phyloP scores from a whole-genome alignment of 2,329 filamentous ascomycete genomes.

The Colletotrichum agaves region DNA sequence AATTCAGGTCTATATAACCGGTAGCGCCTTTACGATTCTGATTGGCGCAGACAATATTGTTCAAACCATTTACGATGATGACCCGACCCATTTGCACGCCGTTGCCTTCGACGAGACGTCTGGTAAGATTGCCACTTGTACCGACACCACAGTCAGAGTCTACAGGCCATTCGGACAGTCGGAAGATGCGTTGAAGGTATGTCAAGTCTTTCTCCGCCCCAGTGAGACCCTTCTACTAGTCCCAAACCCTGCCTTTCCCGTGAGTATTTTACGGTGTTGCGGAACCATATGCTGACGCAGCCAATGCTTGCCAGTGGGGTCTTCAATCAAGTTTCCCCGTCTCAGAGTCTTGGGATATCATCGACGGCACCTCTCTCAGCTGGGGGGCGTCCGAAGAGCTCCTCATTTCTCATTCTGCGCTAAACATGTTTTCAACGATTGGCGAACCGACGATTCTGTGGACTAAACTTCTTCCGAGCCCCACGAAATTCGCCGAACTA shows the following conservation, averaged over 20 bases:
- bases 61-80: conserved; percentile 91
- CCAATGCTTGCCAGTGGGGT: conserved; percentile 62
- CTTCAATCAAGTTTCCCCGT: conserved; percentile 71
- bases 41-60: conserved; percentile 78
- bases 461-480: conserved; percentile 78
- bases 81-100: conserved; percentile 73
- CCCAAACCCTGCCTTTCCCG: not conserved
- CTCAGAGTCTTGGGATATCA: conserved; percentile 46
- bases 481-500: conserved; percentile 78
- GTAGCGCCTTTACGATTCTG: conserved; percentile 87
- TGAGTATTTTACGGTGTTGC: not conserved
- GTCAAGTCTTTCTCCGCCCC: not conserved
- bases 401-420: conserved; percentile 75
- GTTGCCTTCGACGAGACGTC: conserved; percentile 83
- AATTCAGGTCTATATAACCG: conserved; percentile 84
- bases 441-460: conserved; percentile 68
- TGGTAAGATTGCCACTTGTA: conserved; percentile 86
- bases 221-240: not conserved
- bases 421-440: conserved; percentile 74
- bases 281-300: not conserved
- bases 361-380: conserved; percentile 66
- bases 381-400: conserved; percentile 92
- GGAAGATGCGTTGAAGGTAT: conserved; percentile 79
- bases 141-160: conserved; percentile 73
- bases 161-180: conserved; percentile 80